A percentile compares a stretch with the other conserved stretches of the same genome.
Conservation (phyloP, 495 filamentous ascomycete species). For the Aspergillus haitiensis region DNA sequence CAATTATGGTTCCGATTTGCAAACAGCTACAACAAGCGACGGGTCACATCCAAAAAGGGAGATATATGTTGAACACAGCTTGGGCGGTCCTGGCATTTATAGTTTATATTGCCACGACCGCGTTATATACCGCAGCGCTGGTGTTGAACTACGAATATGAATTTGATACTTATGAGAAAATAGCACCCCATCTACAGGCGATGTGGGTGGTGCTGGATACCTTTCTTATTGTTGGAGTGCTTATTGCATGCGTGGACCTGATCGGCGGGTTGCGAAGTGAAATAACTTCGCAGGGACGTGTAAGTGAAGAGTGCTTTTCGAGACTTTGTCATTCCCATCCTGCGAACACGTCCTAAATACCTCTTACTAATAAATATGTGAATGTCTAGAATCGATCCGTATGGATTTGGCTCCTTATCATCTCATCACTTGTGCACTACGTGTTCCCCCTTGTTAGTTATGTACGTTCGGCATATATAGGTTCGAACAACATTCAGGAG, state of each 20-base stretch:
- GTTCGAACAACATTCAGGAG: no score
- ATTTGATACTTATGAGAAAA: background rate
- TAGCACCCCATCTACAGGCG: background rate
- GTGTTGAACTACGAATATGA: background rate
- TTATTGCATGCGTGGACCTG: background rate
- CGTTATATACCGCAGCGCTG: background rate
- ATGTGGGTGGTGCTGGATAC: background rate
- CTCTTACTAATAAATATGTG: no score
- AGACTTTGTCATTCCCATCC: background rate
- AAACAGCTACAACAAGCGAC: background rate
- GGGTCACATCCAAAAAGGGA: background rate
- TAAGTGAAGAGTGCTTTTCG: background rate
- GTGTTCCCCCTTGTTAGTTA: no score
- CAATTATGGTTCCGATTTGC: background rate
- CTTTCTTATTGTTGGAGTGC: background rate
- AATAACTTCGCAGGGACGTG: background rate
- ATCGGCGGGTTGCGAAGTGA: background rate
- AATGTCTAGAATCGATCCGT: no score
- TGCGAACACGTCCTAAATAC: background rate
- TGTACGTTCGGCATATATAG: no score
- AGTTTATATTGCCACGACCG: background rate
- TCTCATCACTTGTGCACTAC: no score
- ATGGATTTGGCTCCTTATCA: no score
- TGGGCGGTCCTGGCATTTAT: background rate
- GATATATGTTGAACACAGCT: background rate